Evolutionary conservation across 2,329 filamentous ascomycete species (phyloP).

Genomic region (Trichoderma citrinoviride): DNA sequence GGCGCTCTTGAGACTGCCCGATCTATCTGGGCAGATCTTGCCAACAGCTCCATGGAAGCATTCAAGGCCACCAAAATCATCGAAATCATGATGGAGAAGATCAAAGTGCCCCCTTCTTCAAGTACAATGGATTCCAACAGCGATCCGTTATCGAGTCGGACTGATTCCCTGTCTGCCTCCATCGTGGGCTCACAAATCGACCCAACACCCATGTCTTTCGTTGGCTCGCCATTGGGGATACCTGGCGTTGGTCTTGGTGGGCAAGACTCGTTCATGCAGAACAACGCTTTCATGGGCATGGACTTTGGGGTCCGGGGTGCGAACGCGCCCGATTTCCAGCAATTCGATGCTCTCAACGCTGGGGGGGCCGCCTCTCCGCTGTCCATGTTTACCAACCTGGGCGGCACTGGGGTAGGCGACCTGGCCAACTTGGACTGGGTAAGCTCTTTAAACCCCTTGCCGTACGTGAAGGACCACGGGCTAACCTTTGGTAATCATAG

Average conservation of each 20-base stretch:
- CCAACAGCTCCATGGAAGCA: slow-evolving; percentile 80
- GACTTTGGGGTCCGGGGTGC: slow-evolving; percentile 41
- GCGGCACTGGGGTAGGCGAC: slow-evolving; percentile 38
- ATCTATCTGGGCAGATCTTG: slow-evolving; percentile 75
- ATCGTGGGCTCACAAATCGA: slow-evolving; percentile 44
- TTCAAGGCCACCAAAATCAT: slow-evolving; percentile 81
- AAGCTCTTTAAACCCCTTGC: slow-evolving; percentile 34
- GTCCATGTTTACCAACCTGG: slow-evolving; percentile 51
- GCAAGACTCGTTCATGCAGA: slow-evolving; percentile 37
- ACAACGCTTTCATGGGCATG: slow-evolving; percentile 43
- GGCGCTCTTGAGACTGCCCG: slow-evolving; percentile 67
- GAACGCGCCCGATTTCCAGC: slow-evolving; percentile 34
- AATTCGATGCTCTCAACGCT: slow-evolving; percentile 32
- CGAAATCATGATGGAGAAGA: slow-evolving; percentile 79
- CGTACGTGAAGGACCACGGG: not conserved
- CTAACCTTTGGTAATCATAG: slow-evolving; percentile 37
- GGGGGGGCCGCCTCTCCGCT: slow-evolving; percentile 43
- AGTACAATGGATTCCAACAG: not conserved
- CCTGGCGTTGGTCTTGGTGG: slow-evolving; percentile 31
- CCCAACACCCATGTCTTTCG: slow-evolving; percentile 30
- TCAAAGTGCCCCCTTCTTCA: slow-evolving; percentile 43
- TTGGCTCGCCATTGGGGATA: slow-evolving; percentile 30
- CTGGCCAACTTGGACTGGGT: slow-evolving; percentile 60
- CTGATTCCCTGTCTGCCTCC: slow-evolving; percentile 30
- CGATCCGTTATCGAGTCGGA: slow-evolving; percentile 21